phyloP scores from a whole-genome alignment of 768 basidiomycete species.

The Russula earlei region DNA sequence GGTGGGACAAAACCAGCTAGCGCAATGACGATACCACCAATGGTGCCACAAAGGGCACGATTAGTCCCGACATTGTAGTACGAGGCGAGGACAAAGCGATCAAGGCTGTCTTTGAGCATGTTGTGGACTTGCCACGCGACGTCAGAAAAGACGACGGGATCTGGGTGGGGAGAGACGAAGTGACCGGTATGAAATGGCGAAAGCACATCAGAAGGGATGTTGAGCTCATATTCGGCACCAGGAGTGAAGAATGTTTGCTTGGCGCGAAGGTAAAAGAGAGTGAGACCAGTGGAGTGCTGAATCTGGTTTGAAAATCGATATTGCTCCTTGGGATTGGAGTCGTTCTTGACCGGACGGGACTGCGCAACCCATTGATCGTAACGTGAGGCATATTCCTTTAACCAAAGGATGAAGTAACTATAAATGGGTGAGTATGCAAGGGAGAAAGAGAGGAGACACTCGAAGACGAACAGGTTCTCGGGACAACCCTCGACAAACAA shows the following conservation, averaged over 20 bases:
- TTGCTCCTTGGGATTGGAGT: constrained; percentile 4
- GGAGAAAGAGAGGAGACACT: not conserved
- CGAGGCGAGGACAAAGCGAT: constrained; percentile 58
- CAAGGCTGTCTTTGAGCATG: constrained; percentile 55
- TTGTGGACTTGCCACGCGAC: constrained; percentile 47
- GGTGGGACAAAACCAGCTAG: constrained; percentile 34
- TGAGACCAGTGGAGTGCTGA: constrained; percentile 33
- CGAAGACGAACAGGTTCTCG: constrained; percentile 65
- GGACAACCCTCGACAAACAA: constrained; percentile 67
- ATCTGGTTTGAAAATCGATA: constrained; percentile 18
- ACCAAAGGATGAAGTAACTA: constrained; percentile 76
- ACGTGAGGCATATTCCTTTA: constrained; percentile 56
- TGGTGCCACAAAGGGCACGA: constrained; percentile 59
- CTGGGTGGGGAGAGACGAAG: constrained; percentile 49
- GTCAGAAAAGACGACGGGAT: constrained; percentile 53
- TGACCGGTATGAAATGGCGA: constrained; percentile 34
- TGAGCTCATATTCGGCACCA: constrained; percentile 60
- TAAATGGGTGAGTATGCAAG: not conserved
- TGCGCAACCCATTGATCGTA: constrained; percentile 34
- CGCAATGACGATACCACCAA: constrained; percentile 46
- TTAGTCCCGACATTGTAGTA: constrained; percentile 63
- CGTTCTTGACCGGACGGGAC: constrained; percentile 12
- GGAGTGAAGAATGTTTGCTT: constrained; percentile 77
- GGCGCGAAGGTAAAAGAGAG: constrained; percentile 69
- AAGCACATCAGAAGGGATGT: constrained; percentile 56